A percentile compares a stretch with the other conserved stretches of the same genome.
These are phyloP conservation scores for Neostapfia colusana DNA, from an alignment of 176 grass and related monocot species.

Conservation along the genomic window DNA sequence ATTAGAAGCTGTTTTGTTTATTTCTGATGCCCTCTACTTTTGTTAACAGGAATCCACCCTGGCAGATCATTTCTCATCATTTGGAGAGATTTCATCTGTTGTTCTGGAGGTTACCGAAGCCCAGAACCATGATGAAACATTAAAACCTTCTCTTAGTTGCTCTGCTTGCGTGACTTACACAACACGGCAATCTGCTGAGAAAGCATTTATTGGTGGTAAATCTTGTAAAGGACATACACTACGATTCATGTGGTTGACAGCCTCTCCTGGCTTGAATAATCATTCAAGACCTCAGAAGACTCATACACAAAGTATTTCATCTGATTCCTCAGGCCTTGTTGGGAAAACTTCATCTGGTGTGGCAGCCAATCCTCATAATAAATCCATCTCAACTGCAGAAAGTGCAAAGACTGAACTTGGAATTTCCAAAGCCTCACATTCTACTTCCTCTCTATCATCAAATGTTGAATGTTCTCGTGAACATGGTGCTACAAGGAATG, in stretches of 20 bases:
- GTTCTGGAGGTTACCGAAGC: conserved; percentile 63
- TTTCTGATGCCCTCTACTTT: conserved; percentile 33
- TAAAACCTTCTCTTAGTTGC: conserved; percentile 58
- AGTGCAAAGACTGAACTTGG: conserved; percentile 23
- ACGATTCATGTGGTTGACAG: conserved; percentile 76
- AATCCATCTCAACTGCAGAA: conserved; percentile 29
- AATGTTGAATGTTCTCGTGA: conserved; percentile 35
- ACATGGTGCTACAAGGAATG: conserved; percentile 36
- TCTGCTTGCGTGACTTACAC: conserved; percentile 72
- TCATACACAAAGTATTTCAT: conserved; percentile 40
- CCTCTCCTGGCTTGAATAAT: conserved; percentile 47
- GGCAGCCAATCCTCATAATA: conserved; percentile 12
- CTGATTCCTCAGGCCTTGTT: conserved; percentile 39
- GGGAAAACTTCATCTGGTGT: conserved; percentile 37
- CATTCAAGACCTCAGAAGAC: conserved; percentile 45
- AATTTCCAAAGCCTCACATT: conserved; percentile 34
- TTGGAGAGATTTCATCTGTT: conserved; percentile 83
- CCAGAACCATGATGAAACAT: conserved; percentile 54
- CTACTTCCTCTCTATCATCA: conserved; percentile 38
- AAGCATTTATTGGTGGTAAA: conserved; percentile 80
- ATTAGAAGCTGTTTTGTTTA: conserved; percentile 13
- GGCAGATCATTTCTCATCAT: conserved; percentile 85
- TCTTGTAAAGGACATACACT: conserved; percentile 72
- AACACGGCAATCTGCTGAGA: conserved; percentile 74
- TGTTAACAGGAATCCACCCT: conserved; percentile 74